Percentiles rank a stretch among this genome's conserved stretches.
These are phyloP conservation scores for Pseudogymnoascus sp. DNA, from an alignment of 2,329 filamentous ascomycete genomes.

Conservation along the genomic window DNA sequence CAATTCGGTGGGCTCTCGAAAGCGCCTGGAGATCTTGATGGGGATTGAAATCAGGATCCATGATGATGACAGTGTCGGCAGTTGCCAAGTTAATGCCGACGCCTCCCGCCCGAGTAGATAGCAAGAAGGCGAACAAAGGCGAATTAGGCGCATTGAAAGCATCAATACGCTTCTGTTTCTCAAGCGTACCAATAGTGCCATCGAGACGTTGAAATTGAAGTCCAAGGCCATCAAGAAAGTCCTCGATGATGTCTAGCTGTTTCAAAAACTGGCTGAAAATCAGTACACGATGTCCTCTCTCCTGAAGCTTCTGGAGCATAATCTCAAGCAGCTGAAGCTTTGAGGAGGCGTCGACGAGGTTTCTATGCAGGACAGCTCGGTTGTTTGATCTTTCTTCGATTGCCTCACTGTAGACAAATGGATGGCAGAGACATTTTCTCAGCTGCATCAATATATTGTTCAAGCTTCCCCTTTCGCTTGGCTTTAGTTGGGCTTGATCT, in stretches of 20 bases:
- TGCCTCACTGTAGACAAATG: constrained; percentile 83
- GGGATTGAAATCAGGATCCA: constrained; percentile 93
- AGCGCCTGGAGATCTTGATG: constrained; percentile 96
- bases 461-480: constrained; percentile 66
- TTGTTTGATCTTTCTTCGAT: constrained; percentile 75
- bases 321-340: constrained; percentile 79
- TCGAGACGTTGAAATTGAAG: constrained; percentile 74
- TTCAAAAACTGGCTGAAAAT: constrained; percentile 94
- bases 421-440: constrained; percentile 89
- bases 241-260: constrained; percentile 83
- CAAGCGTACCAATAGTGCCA: constrained; percentile 68
- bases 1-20: constrained; percentile 89
- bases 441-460: constrained; percentile 96
- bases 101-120: constrained; percentile 90
- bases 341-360: constrained; percentile 82
- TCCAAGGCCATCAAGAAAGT: constrained; percentile 73
- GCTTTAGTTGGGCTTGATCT: constrained; percentile 48
- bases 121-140: constrained; percentile 75
- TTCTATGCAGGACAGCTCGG: constrained; percentile 57
- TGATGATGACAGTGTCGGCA: constrained; percentile 94
- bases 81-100: constrained; percentile 97
- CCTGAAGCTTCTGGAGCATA: constrained; percentile 79
- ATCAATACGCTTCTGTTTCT: constrained; percentile 93
- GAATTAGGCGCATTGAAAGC: constrained; percentile 83
- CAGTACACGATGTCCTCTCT: constrained; percentile 80